Evolutionary conservation across 106 monocot genomes (phyloP).

Genomic region (Dendrobium officinale): DNA sequence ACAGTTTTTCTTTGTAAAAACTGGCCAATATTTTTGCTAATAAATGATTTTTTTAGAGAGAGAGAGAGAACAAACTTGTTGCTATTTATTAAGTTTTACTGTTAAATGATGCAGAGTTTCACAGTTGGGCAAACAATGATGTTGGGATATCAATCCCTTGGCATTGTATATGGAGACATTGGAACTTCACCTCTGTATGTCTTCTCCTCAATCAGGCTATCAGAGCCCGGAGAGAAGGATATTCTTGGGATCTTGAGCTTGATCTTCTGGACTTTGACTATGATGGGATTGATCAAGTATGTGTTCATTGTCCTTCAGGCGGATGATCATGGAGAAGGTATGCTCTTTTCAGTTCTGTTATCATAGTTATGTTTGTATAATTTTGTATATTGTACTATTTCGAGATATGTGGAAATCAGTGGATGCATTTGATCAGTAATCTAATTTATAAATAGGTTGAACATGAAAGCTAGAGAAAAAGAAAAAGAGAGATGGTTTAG

Average conservation of each 20-base stretch:
- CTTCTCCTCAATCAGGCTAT: conserved; percentile 40
- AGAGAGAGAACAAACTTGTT: too few relatives aligned
- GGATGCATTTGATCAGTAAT: too few relatives aligned
- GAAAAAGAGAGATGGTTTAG: too few relatives aligned
- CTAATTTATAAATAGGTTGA: too few relatives aligned
- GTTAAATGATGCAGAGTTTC: conserved; percentile 13
- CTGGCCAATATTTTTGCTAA: too few relatives aligned
- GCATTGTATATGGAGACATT: conserved; percentile 59
- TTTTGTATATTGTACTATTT: not conserved
- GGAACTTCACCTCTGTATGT: conserved; percentile 64
- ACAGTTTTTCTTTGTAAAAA: too few relatives aligned
- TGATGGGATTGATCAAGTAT: conserved; percentile 43
- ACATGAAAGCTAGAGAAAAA: too few relatives aligned
- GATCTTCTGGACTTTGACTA: conserved; percentile 55
- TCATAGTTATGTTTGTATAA: not conserved
- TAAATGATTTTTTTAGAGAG: too few relatives aligned
- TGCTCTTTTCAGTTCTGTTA: not conserved
- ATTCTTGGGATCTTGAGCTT: conserved; percentile 47
- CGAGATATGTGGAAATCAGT: too few relatives aligned
- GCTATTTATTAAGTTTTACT: too few relatives aligned
- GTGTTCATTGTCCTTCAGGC: conserved; percentile 49
- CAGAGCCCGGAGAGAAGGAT: conserved; percentile 30
- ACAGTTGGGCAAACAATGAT: conserved; percentile 26
- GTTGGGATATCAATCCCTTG: conserved; percentile 48
- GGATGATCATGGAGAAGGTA: conserved; percentile 74